Percentiles rank a stretch among this genome's conserved stretches.
Conservation (phyloP, 345 rosid genomes). For the Eucalyptus cloeziana region DNA sequence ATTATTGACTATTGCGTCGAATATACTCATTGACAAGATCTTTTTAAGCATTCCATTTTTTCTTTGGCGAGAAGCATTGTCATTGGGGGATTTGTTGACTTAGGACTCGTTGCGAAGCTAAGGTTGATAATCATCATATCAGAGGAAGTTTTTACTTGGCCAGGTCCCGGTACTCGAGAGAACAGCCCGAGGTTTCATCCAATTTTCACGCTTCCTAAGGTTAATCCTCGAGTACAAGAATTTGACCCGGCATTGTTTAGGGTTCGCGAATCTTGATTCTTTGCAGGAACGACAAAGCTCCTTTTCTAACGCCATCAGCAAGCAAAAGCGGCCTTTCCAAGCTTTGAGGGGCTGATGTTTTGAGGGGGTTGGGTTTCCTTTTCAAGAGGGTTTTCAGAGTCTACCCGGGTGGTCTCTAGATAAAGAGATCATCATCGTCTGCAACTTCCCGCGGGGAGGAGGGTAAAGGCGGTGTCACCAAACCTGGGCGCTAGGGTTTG, state of each 20-base stretch:
- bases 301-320: background rate
- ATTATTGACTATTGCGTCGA: background rate
- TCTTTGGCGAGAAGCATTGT: conserved; percentile 10
- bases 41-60: background rate
- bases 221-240: background rate
- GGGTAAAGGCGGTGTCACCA: background rate
- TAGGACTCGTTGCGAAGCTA: background rate
- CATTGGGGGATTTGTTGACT: background rate
- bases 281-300: background rate
- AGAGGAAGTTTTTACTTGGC: background rate
- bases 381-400: background rate
- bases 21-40: background rate
- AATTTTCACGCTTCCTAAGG: background rate
- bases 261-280: background rate
- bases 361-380: background rate
- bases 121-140: background rate
- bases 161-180: background rate
- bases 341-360: background rate
- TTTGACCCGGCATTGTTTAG: background rate
- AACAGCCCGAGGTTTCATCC: background rate
- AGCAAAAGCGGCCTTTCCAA: background rate
- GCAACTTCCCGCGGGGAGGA: background rate
- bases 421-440: background rate
- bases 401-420: background rate
- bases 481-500: background rate